Percentiles rank a stretch among this genome's conserved stretches.
Evolutionary conservation across 2,329 filamentous ascomycete species (phyloP).

Genomic region (Xylaria sp.): DNA sequence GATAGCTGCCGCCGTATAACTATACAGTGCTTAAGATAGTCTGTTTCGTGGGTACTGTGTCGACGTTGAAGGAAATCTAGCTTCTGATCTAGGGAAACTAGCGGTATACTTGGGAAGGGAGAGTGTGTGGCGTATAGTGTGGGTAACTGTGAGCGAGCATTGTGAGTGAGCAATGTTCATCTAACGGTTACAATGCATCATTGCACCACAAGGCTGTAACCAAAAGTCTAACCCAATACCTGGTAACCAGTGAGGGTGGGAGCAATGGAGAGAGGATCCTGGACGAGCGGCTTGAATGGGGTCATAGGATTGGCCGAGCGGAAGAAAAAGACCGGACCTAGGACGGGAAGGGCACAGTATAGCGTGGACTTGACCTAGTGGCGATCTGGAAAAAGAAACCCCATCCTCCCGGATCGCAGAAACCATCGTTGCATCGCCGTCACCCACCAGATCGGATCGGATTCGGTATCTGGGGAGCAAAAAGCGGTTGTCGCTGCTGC

Average conservation of each 20-base stretch:
- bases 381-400: conserved; percentile 24
- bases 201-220: neutral
- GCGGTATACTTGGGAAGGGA: too few relatives aligned
- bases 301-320: neutral
- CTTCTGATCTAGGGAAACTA: too few relatives aligned
- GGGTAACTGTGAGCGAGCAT: neutral
- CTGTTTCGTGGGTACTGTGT: too few relatives aligned
- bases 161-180: neutral
- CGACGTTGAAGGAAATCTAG: too few relatives aligned
- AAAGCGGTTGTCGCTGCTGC: neutral
- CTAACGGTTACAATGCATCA: neutral
- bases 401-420: conserved; percentile 26
- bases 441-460: conserved; percentile 15
- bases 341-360: conserved; percentile 6
- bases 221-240: too few relatives aligned
- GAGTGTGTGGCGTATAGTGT: neutral
- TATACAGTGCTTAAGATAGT: too few relatives aligned
- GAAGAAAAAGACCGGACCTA: conserved; percentile 16
- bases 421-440: conserved; percentile 20
- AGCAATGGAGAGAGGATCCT: neutral
- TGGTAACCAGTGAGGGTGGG: neutral
- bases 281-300: neutral
- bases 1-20: too few relatives aligned
- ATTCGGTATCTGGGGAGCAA: conserved; percentile 10
- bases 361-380: conserved; percentile 5